phyloP scores from a whole-genome alignment of 2,329 filamentous ascomycete genomes.

The Moelleriella libera region DNA sequence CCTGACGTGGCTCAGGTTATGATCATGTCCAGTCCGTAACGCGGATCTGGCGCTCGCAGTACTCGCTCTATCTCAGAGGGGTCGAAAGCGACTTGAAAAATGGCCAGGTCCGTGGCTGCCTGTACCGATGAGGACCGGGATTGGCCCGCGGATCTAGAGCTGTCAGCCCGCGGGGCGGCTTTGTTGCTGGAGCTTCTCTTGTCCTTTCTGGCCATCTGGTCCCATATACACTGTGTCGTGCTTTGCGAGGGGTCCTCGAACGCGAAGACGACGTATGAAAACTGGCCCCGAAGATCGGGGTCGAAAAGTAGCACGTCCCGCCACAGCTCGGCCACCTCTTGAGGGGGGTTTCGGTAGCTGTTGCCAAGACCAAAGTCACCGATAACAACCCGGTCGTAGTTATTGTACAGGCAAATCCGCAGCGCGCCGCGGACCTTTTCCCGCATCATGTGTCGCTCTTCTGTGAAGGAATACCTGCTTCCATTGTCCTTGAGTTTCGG shows the following conservation, averaged over 20 bases:
- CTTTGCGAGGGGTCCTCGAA: constrained; percentile 45
- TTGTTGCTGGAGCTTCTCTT: constrained; percentile 17
- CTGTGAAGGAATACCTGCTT: constrained; percentile 55
- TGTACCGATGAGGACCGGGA: constrained; percentile 3
- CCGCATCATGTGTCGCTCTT: constrained; percentile 57
- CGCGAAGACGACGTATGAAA: constrained; percentile 47
- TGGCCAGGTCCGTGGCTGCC: constrained; percentile 30
- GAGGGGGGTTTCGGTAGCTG: constrained; percentile 48
- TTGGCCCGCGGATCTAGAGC: constrained; percentile 14
- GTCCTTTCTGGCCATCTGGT: constrained; percentile 40
- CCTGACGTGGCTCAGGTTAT: constrained; percentile 16
- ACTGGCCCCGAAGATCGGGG: constrained; percentile 46
- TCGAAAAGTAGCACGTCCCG: constrained; percentile 49
- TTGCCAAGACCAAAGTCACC: constrained; percentile 53
- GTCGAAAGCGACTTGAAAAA: constrained; percentile 40
- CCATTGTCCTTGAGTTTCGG: constrained; percentile 58
- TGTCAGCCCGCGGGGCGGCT: constrained; percentile 17
- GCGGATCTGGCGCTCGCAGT: constrained; percentile 36
- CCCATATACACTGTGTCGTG: constrained; percentile 36
- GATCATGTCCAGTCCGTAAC: constrained; percentile 39
- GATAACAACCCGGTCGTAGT: constrained; percentile 43
- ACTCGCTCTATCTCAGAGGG: constrained; percentile 33
- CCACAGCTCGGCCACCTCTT: constrained; percentile 52
- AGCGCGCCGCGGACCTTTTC: constrained; percentile 61
- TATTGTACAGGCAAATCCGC: constrained; percentile 50